Evolutionary conservation across 306 rosid species (phyloP), one percentile per base, ranked within the genome.

Genomic region (Purshia tridentata): DNA sequence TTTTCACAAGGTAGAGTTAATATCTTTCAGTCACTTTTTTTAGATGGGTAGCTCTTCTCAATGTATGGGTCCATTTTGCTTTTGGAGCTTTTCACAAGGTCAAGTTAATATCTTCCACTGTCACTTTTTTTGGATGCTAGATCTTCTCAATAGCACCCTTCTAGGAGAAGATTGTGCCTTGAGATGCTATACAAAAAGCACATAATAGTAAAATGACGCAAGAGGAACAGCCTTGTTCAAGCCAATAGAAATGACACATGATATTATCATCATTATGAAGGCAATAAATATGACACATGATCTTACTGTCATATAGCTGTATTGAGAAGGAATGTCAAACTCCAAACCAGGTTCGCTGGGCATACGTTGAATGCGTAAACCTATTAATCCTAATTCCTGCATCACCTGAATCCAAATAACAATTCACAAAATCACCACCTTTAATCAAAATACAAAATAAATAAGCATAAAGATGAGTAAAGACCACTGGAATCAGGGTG

Each of bases 361-460:
- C 99, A 94, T 94, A 52, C 97, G 96, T 75, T 94, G 99, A 88
- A 94, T 94, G 67, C 97, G 91, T 83, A 94, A 83, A 52, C 99
- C 96, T 69, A 94, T 83, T 76, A 94, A 81, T 53, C 97, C 96
- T 55, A 94, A 77, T 76, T 94, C 99, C 85, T 89, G 97, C 97
- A 94, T 91, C 80, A 94, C 97, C 99, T 94, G 82, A 56, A 85
- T 66, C 48, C 48, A 69, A 74, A 75, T 57, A 48, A 74, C 56
- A 40, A 62, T 18, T 75, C 54, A 70, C n/a, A 56, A 67, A 42
- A 20, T 65, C 58, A 8, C 45, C 65, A 58, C 1, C n/a, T 54
- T 18, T 54, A 29, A 29, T 6, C 20, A 70, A 41, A 19, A 47
- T 10, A 45, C 11, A 11, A 45, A 41, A 39, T 62, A 2, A 39